These are phyloP conservation scores for Chloropicon primus DNA, from an alignment of 139 green algal genomes.

Conservation along the genomic window DNA sequence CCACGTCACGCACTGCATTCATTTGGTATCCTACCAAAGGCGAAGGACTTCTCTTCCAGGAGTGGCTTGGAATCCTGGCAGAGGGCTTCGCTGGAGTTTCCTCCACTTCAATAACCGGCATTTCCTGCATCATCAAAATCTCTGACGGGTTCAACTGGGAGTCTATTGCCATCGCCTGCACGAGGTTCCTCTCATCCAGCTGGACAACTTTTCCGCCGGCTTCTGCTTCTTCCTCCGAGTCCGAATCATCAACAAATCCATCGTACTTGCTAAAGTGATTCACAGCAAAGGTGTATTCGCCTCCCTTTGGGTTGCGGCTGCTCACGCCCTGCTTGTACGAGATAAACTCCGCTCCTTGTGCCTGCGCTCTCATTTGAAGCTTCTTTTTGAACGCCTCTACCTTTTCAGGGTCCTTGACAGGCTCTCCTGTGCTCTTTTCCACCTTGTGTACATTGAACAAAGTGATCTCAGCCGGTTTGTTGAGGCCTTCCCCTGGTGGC, in stretches of 20 bases:
- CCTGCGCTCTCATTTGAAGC: conserved; percentile 31
- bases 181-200: background rate
- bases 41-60: background rate
- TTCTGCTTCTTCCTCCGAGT: conserved; percentile 32
- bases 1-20: background rate
- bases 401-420: conserved; percentile 22
- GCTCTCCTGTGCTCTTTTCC: conserved; percentile 40
- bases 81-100: too few species aligned
- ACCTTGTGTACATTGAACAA: conserved; percentile 47
- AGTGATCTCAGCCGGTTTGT: conserved; percentile 59
- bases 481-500: conserved; percentile 59
- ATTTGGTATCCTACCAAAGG: background rate
- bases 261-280: conserved; percentile 87
- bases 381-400: conserved; percentile 35
- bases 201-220: background rate
- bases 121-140: background rate
- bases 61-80: background rate
- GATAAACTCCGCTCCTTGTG: conserved; percentile 63
- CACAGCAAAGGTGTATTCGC: conserved; percentile 76
- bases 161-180: background rate
- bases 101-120: too few species aligned
- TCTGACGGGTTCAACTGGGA: background rate
- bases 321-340: conserved; percentile 30
- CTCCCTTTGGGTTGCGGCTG: conserved; percentile 26
- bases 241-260: conserved; percentile 27